These are phyloP conservation scores for Pestalotiopsis sp. DNA, from an alignment of 2,329 filamentous ascomycete species.

Conservation along the genomic window DNA sequence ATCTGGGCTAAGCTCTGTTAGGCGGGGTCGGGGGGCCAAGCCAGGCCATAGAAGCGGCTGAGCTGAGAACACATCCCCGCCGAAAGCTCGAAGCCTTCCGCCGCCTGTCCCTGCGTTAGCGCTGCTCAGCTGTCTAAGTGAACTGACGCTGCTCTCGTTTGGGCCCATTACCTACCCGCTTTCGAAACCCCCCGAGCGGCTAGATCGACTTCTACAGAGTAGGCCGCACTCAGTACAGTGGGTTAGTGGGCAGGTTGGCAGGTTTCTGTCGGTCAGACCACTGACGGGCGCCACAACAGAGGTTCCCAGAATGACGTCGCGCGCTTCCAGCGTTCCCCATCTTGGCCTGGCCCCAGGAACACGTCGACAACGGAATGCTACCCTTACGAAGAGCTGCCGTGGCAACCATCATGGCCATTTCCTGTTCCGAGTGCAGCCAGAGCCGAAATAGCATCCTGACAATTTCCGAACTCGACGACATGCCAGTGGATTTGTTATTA, in stretches of 20 bases:
- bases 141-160: constrained; percentile 3
- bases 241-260: background rate
- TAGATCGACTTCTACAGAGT: background rate
- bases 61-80: background rate
- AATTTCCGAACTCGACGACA: background rate
- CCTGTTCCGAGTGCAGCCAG: background rate
- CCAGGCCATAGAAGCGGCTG: background rate
- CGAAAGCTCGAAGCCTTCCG: background rate
- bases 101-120: constrained; percentile 1
- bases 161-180: background rate
- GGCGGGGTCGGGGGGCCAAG: background rate
- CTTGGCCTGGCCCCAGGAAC: background rate
- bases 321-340: background rate
- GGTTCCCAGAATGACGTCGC: background rate
- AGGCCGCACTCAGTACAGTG: background rate
- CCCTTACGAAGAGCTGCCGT: background rate
- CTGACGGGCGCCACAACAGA: background rate
- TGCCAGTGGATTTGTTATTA: background rate
- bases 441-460: background rate
- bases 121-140: background rate
- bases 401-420: background rate
- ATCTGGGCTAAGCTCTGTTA: background rate
- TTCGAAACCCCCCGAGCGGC: background rate
- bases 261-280: background rate
- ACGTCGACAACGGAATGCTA: background rate